Percentiles rank a stretch among this genome's conserved stretches.
Conservation (phyloP, 2,329 filamentous ascomycete species). For the Aureobasidium sp. region DNA sequence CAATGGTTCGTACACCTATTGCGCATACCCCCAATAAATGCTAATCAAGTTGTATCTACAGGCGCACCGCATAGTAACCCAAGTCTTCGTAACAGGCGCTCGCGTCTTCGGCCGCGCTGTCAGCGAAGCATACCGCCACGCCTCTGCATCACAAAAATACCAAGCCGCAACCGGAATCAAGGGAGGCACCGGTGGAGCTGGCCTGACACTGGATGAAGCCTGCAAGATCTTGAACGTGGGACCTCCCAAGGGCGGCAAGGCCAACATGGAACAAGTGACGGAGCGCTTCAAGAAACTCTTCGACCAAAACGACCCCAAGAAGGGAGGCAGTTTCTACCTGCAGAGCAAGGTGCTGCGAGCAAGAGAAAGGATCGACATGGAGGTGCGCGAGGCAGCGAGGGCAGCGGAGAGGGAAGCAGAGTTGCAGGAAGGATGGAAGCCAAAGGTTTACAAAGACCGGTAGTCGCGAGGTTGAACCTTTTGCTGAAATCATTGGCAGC, state of each 20-base stretch:
- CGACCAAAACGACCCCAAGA: slow-evolving; percentile 87
- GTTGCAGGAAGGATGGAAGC: slow-evolving; percentile 79
- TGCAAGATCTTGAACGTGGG: slow-evolving; percentile 96
- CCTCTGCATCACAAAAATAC: slow-evolving; percentile 52
- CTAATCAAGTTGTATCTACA: slow-evolving; percentile 30
- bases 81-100: slow-evolving; percentile 82
- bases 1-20: not conserved
- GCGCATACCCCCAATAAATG: not conserved
- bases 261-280: slow-evolving; percentile 71
- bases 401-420: slow-evolving; percentile 69
- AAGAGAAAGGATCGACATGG: slow-evolving; percentile 82
- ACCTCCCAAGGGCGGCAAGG: slow-evolving; percentile 68
- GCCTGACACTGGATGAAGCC: slow-evolving; percentile 90
- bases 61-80: slow-evolving; percentile 91
- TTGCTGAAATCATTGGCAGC: slow-evolving; percentile 14
- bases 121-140: slow-evolving; percentile 90
- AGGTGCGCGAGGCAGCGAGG: slow-evolving; percentile 65
- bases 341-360: slow-evolving; percentile 94
- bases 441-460: slow-evolving; percentile 87
- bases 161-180: slow-evolving; percentile 22
- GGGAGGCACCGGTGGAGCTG: slow-evolving; percentile 52
- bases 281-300: slow-evolving; percentile 90
- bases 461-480: slow-evolving; percentile 25
- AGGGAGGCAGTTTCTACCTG: slow-evolving; percentile 94
- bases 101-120: slow-evolving; percentile 92